Base-by-base conservation (phyloP, 495 filamentous ascomycete species). In the Tuber melanosporum region DNA sequence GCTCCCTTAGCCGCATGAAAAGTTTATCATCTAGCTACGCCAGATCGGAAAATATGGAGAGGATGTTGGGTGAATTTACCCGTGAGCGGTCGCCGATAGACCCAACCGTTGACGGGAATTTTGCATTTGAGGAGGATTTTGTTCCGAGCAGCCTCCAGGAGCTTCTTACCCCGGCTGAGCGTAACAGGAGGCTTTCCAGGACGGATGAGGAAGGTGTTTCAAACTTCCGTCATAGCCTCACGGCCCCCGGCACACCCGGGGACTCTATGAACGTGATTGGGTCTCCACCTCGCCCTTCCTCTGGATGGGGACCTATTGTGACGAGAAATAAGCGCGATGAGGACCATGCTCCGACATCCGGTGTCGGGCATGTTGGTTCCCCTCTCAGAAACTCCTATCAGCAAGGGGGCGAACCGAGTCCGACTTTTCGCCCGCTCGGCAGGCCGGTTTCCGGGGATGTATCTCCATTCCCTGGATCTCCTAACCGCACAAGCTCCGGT, bases 81-180 rank as follows among this genome's bases (percentile, higher is more conserved):
- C 57, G 57, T 66, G 91, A 80, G 84, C 88, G 73, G 87, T 89
- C 70, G 86, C 71, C 87, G 70, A 78, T 83, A 78, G 80, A 91
- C 76, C 87, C 91, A 42, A 92, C 94, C 75, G 93, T 92, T 91
- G 95, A 96, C 74, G 89, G 91, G 76, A 90, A 92, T 72, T 97
- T 97, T 83, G 88, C 92, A 39, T 95, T 95, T 84, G 95, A 98
- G 84, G 95, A 98, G 80, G 95, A 98, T 80, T 93, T 94, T 79
- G 85, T 99, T 12, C 95, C 95, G 1, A 91, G 91, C 49, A 91
- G 92, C 62, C 86, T 99, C 77, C 92, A 94, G 79, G 95, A 99
- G 82, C 89, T 99, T 52, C 88, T 98, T 73, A 98, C 95, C 0
- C 93, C 94, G 7, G 92, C 94, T 74, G 94, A 98, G 83, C 92